Percentiles rank a stretch among this genome's conserved stretches.
These are phyloP conservation scores for Blastomyces percursus DNA, from an alignment of 2,329 filamentous ascomycete species.

Conservation along the genomic window DNA sequence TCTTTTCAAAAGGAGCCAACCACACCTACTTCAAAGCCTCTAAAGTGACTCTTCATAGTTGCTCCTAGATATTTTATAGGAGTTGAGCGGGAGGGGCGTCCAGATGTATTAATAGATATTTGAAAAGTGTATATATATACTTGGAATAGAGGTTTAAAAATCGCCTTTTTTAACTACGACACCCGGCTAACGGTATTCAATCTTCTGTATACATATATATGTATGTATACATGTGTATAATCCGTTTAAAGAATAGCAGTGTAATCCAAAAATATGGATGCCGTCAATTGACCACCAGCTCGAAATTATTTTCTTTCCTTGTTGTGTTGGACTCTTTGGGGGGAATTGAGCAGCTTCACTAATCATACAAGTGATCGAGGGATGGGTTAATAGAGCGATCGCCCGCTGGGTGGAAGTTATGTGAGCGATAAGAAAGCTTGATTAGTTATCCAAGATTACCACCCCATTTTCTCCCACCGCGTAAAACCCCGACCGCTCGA, in stretches of 20 bases:
- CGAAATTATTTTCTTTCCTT: not conserved
- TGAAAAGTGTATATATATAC: not conserved
- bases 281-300: not conserved
- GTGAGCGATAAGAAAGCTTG: too few relatives aligned
- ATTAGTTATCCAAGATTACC: too few relatives aligned
- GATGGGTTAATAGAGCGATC: too few relatives aligned
- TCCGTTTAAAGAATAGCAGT: not conserved
- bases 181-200: not conserved
- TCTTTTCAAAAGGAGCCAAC: conserved; percentile 3
- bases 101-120: not conserved
- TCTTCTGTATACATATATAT: not conserved
- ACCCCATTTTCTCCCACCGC: too few relatives aligned
- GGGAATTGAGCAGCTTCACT: too few relatives aligned
- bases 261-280: not conserved
- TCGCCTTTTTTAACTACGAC: not conserved
- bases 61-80: not conserved
- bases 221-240: not conserved
- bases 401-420: too few relatives aligned
- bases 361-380: too few relatives aligned
- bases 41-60: not conserved
- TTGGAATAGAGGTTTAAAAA: not conserved
- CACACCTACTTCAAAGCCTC: not conserved
- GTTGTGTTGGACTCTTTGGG: not conserved
- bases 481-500: too few relatives aligned
- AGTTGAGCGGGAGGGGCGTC: not conserved